Evolutionary conservation across 1,284 basidiomycete genomes (phyloP).

Genomic region (Sparassis latifolia): DNA sequence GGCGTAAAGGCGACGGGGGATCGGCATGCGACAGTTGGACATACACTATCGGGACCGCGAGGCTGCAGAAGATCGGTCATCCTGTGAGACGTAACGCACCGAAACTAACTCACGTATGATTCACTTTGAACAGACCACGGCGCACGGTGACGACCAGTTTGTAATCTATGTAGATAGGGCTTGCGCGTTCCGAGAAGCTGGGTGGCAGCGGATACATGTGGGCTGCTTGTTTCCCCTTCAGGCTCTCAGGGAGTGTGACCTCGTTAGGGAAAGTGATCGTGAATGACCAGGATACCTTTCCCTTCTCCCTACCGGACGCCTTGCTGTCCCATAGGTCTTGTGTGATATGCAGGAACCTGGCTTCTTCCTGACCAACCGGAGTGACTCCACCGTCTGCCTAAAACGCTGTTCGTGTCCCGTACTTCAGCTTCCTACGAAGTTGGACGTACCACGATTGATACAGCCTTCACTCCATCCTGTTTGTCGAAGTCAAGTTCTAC

Average conservation of each 20-base stretch:
- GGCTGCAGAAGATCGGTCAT: conserved; percentile 7
- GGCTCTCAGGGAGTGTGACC: conserved; percentile 15
- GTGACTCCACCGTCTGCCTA: conserved; percentile 27
- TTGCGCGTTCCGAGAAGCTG: conserved; percentile 32
- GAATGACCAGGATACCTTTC: conserved; percentile 26
- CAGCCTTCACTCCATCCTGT: conserved; percentile 22
- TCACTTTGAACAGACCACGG: conserved; percentile 24
- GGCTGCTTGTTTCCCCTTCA: conserved; percentile 17
- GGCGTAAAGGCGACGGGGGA: conserved; percentile 24
- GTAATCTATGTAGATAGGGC: conserved; percentile 34
- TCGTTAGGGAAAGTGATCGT: conserved; percentile 26
- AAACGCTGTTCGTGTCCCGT: no score
- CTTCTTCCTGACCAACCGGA: conserved; percentile 31
- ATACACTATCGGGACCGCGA: conserved; percentile 28
- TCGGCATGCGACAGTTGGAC: conserved; percentile 27
- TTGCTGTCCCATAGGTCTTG: conserved; percentile 22
- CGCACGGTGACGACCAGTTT: conserved; percentile 29
- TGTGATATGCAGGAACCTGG: conserved; percentile 23
- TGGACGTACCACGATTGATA: conserved; percentile 23
- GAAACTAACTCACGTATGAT: conserved; percentile 24
- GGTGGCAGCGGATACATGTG: conserved; percentile 27
- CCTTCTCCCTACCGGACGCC: conserved; percentile 15
- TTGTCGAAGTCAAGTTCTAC: conserved; percentile 26
- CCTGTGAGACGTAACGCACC: not conserved
- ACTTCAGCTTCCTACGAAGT: not conserved